Percentiles rank a stretch among this genome's conserved stretches.
These are phyloP conservation scores for Globisporangium splendens DNA, from an alignment of 352 stramenopile species.

Conservation along the genomic window DNA sequence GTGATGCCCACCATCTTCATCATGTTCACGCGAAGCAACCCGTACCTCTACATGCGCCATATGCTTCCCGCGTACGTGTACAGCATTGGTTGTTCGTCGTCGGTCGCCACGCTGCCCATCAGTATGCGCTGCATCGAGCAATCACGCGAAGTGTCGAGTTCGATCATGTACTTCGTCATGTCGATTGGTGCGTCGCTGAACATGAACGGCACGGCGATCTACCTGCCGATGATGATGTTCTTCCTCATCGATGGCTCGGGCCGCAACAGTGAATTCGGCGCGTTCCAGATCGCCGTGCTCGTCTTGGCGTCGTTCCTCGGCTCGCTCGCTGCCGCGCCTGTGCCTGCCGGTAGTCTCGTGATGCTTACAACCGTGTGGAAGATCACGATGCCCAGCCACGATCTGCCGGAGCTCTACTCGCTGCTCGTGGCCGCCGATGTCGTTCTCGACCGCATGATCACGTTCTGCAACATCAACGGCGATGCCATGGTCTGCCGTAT, in stretches of 20 bases:
- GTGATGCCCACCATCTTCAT: slow-evolving; percentile 57
- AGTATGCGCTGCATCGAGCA: slow-evolving; percentile 61
- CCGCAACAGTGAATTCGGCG: slow-evolving; percentile 28
- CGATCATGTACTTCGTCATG: slow-evolving; percentile 73
- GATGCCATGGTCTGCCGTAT: slow-evolving; percentile 73
- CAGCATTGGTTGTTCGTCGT: slow-evolving; percentile 70
- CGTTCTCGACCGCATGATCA: slow-evolving; percentile 69
- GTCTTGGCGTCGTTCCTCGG: slow-evolving; percentile 61
- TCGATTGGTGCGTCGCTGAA: slow-evolving; percentile 61
- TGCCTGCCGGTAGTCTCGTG: slow-evolving; percentile 52
- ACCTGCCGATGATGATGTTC: slow-evolving; percentile 68
- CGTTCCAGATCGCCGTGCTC: slow-evolving; percentile 36
- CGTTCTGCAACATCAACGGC: slow-evolving; percentile 70
- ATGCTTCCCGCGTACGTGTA: slow-evolving; percentile 71
- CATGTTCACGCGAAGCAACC: slow-evolving; percentile 58
- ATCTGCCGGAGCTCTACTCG: slow-evolving; percentile 54
- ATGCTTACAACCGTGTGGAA: slow-evolving; percentile 73
- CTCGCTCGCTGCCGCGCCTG: slow-evolving; percentile 50
- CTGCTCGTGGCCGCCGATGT: slow-evolving; percentile 68
- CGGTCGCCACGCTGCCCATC: slow-evolving; percentile 62
- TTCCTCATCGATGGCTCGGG: slow-evolving; percentile 64
- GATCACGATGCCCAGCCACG: slow-evolving; percentile 48
- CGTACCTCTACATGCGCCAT: slow-evolving; percentile 69
- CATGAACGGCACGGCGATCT: slow-evolving; percentile 77
- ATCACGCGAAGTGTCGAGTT: slow-evolving; percentile 46